These are phyloP conservation scores for Akanthomyces lecanii DNA, from an alignment of 2,329 filamentous ascomycete genomes.

Conservation along the genomic window DNA sequence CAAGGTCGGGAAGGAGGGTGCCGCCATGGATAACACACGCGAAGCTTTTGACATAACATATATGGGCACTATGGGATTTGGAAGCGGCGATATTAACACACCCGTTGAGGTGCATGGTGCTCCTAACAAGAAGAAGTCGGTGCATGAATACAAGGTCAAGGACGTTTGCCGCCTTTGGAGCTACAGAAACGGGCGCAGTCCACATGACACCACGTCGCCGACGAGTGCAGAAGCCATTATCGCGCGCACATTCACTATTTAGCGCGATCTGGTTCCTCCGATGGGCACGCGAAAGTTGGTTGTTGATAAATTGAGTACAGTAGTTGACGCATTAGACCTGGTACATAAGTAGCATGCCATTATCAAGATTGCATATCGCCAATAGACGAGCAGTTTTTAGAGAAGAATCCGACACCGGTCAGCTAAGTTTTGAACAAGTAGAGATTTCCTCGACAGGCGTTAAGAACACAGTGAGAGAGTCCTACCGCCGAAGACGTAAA, in stretches of 20 bases:
- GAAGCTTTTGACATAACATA: constrained; percentile 48
- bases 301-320: not conserved
- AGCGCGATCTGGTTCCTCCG: constrained; percentile 14
- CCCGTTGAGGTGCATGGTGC: constrained; percentile 38
- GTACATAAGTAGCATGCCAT: not conserved
- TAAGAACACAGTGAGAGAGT: too few relatives aligned
- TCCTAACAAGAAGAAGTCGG: constrained; percentile 25
- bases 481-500: too few relatives aligned
- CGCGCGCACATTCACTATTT: constrained; percentile 37
- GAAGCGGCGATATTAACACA: constrained; percentile 30
- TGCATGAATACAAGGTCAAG: constrained; percentile 47
- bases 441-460: too few relatives aligned
- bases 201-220: constrained; percentile 38
- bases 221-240: constrained; percentile 34
- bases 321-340: not conserved
- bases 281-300: not conserved
- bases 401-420: too few relatives aligned
- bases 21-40: constrained; percentile 39
- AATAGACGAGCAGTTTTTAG: not conserved
- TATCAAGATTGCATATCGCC: constrained; percentile 1
- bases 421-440: too few relatives aligned
- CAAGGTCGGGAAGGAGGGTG: constrained; percentile 40
- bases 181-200: constrained; percentile 57
- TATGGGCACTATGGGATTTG: constrained; percentile 37
- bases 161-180: constrained; percentile 59